Percentiles rank a stretch among this genome's conserved stretches.
Evolutionary conservation across 2,329 filamentous ascomycete species (phyloP).

Genomic region (Diaporthe nobilis): DNA sequence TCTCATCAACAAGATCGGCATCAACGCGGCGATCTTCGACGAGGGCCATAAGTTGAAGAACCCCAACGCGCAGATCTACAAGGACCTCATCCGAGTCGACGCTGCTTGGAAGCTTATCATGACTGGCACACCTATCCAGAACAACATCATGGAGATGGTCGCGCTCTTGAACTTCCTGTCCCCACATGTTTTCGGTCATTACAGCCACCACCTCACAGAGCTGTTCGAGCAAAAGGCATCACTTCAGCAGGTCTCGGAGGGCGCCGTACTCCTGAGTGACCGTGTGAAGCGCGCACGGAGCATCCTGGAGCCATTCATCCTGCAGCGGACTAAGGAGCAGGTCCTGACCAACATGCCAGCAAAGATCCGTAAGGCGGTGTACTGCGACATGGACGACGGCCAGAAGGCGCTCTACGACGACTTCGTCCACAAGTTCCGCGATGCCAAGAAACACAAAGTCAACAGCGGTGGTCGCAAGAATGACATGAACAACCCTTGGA

Average conservation of each 20-base stretch:
- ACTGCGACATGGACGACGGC: constrained; percentile 81
- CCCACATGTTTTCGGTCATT: constrained; percentile 83
- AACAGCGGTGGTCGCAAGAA: constrained; percentile 68
- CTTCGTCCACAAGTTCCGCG: constrained; percentile 74
- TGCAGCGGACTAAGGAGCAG: constrained; percentile 93
- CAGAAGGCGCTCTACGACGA: constrained; percentile 82
- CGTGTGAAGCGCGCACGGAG: constrained; percentile 88
- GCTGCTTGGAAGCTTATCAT: constrained; percentile 89
- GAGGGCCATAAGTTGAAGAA: constrained; percentile 97
- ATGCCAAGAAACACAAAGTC: constrained; percentile 72
- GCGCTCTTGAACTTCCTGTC: constrained; percentile 95
- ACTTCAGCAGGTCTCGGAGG: constrained; percentile 83
- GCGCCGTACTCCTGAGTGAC: constrained; percentile 87
- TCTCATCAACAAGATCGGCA: constrained; percentile 63
- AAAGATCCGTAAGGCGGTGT: constrained; percentile 83
- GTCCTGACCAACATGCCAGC: constrained; percentile 86
- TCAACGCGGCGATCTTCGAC: constrained; percentile 82
- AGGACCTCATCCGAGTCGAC: constrained; percentile 81
- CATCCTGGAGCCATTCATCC: constrained; percentile 95
- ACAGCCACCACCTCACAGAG: constrained; percentile 83
- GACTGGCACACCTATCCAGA: constrained; percentile 91
- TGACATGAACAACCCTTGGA: constrained; percentile 80
- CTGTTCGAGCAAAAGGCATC: constrained; percentile 95
- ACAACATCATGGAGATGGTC: constrained; percentile 93
- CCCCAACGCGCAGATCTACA: constrained; percentile 84